Evolutionary conservation across 371 early-diverging fungal genomes (phyloP).

Genomic region (Zychaea mexicana): DNA sequence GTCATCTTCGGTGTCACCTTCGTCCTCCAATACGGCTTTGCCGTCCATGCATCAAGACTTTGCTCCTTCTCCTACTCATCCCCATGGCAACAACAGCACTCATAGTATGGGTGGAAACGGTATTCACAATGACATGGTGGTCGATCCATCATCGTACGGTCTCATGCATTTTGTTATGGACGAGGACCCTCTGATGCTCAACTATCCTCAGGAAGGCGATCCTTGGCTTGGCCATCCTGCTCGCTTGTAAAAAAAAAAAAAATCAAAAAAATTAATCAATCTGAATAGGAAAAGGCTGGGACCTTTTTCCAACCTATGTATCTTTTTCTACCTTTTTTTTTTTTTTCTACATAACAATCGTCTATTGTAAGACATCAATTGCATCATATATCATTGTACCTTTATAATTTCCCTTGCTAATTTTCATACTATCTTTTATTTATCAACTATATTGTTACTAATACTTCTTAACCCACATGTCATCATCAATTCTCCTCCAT

Average conservation of each 20-base stretch:
- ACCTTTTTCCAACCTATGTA: background rate
- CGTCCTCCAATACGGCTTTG: background rate
- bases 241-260: background rate
- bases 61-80: background rate
- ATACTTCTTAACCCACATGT: no score
- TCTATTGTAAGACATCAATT: no score
- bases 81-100: background rate
- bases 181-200: slow-evolving; percentile 7
- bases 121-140: slow-evolving; percentile 5
- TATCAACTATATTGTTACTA: no score
- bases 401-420: no score
- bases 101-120: no score
- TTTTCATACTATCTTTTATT: no score
- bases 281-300: background rate
- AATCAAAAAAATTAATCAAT: background rate
- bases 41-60: slow-evolving; percentile 4
- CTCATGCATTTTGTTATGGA: slow-evolving; percentile 12
- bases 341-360: background rate
- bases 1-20: slow-evolving; percentile 2
- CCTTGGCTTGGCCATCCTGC: slow-evolving; percentile 12
- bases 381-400: no score
- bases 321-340: background rate
- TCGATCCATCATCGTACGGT: slow-evolving; percentile 5
- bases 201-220: background rate
- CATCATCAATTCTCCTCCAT: no score